phyloP scores from a whole-genome alignment of 208 protist species.

The Leishmania braziliensis region DNA sequence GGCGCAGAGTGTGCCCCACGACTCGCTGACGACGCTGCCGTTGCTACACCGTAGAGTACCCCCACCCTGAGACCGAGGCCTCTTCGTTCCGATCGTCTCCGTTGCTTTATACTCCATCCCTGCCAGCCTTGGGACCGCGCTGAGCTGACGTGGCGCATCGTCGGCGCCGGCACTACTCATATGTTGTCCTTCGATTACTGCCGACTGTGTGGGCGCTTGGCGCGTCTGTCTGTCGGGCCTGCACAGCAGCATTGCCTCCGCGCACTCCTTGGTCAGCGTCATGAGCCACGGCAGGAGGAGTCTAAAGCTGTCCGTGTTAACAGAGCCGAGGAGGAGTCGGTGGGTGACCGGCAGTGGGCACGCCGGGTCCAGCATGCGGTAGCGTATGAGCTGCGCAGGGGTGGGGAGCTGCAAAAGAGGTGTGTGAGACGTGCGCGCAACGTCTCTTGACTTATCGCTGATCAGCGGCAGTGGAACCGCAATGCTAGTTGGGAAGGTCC shows the following conservation, averaged over 20 bases:
- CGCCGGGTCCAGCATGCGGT: conserved; percentile 18
- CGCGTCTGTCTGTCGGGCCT: conserved; percentile 10
- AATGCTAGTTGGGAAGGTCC: neutral
- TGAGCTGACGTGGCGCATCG: neutral
- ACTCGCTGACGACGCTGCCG: neutral
- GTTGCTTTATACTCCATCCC: neutral
- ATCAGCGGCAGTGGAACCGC: neutral
- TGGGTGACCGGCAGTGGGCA: conserved; percentile 22
- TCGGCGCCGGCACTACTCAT: neutral
- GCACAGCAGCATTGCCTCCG: conserved; percentile 2
- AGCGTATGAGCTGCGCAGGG: conserved; percentile 25
- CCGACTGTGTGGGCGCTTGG: neutral
- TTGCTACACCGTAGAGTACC: neutral
- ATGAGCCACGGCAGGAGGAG: conserved; percentile 20
- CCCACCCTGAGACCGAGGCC: neutral
- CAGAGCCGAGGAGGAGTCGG: conserved; percentile 26
- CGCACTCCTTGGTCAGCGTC: conserved; percentile 10
- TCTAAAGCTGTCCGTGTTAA: neutral
- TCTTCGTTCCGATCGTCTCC: conserved; percentile 2
- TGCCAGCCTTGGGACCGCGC: neutral
- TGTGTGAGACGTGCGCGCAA: neutral
- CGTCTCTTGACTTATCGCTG: neutral
- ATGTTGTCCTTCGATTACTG: neutral
- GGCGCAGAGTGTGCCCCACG: conserved; percentile 23
- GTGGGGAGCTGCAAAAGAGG: conserved; percentile 7